Evolutionary conservation across 1,284 basidiomycete genomes (phyloP).

Genomic region (Termitomyces sp.): DNA sequence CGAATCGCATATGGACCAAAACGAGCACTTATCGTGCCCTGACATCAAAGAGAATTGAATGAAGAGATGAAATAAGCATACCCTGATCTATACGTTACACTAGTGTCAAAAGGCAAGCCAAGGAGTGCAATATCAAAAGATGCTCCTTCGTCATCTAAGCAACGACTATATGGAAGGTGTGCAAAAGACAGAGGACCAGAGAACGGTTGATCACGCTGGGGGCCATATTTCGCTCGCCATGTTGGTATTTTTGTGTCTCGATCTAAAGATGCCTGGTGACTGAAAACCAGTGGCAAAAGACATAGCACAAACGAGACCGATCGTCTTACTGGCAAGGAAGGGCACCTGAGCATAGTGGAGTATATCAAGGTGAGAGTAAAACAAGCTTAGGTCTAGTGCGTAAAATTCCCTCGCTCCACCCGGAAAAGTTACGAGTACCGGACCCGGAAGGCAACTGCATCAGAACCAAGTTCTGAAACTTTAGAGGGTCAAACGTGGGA

Average conservation of each 20-base stretch:
- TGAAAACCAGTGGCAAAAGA: neutral
- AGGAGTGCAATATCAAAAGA: conserved; percentile 71
- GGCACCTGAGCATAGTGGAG: neutral
- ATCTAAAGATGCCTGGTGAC: conserved; percentile 12
- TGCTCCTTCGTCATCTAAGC: conserved; percentile 53
- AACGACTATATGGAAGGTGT: conserved; percentile 65
- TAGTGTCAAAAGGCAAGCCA: conserved; percentile 81
- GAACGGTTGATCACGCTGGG: conserved; percentile 64
- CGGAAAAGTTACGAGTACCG: too few species aligned
- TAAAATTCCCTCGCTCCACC: too few species aligned
- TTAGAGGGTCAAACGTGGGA: too few species aligned
- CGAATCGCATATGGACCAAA: conserved; percentile 82
- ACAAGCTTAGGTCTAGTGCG: too few species aligned
- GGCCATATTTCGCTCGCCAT: conserved; percentile 68
- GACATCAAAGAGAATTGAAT: neutral
- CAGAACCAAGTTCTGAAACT: too few species aligned
- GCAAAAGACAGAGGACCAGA: conserved; percentile 72
- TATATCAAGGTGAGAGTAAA: neutral
- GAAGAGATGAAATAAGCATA: conserved; percentile 12
- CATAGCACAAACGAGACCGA: neutral
- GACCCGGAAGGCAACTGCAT: too few species aligned
- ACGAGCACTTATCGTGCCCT: conserved; percentile 43
- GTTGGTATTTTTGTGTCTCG: conserved; percentile 21
- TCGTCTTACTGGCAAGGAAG: neutral
- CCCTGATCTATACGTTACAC: conserved; percentile 64